Evolutionary conservation across 2,329 filamentous ascomycete genomes (phyloP), one percentile per base, ranked within the genome.

Genomic region (Aspergillus pseudonomiae): DNA sequence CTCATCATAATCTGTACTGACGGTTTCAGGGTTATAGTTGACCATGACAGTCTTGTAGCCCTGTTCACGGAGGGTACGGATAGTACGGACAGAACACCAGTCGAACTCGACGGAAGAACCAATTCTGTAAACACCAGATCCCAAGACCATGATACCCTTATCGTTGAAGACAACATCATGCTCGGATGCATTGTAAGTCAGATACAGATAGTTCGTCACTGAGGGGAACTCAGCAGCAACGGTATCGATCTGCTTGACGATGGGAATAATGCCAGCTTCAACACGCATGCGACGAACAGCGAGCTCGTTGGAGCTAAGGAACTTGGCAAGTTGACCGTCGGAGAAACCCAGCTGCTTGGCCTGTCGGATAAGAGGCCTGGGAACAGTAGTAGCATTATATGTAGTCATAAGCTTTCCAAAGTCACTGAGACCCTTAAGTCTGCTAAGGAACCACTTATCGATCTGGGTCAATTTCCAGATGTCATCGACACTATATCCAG

Each of bases 381-480:
- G 85, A 62, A 88, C 84, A 55, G 84, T 87, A 62, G 90, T 86
- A 52, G 93, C 89, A 68, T 83, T 85, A 79, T 89, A 92, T 55
- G 83, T 84, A 63, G 85, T 84, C 88, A 97, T 92, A 28, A 85
- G 78, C 80, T 93, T 94, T 75, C 89, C 89, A 72, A 98, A 97
- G 81, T 97, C 88, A 79, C 89, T 96, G 11, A 99, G 83, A 32
- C 91, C 90, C 87, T 96, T 96, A 63, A 99, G 88, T 78, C 93
- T 94, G 80, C 88, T 89, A 69, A 99, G 82, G 84, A 98, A 99
- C 95, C 95, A 99, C 80, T 96, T 97, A 82, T 98, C 95, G 72
- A 99, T 99, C 82, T 94, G 93, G 74, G 95, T 99, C 83, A 98
- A 86, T 78, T 97, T 92, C 93, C 94, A 97, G 76, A 99, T 97